phyloP scores from a whole-genome alignment of 345 rosid genomes.

The Microcos paniculata region DNA sequence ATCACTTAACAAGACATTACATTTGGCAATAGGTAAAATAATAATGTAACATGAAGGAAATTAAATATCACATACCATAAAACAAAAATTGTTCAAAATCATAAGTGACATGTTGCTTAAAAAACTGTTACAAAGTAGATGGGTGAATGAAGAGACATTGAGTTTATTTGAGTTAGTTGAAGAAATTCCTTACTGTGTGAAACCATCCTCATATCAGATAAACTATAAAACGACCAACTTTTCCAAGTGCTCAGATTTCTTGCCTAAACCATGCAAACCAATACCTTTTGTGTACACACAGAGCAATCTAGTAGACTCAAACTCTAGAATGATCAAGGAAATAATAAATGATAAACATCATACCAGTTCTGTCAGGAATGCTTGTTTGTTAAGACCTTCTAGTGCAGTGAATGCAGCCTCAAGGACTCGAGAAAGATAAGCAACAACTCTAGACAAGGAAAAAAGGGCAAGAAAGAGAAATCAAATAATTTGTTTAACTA shows the following conservation, averaged over 20 bases:
- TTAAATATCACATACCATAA: background rate
- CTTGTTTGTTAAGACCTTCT: constrained; percentile 98
- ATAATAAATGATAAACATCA: constrained; percentile 20
- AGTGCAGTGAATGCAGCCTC: constrained; percentile 93
- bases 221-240: background rate
- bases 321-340: constrained; percentile 7
- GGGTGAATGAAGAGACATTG: background rate
- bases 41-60: background rate
- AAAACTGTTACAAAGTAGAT: background rate
- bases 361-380: constrained; percentile 96
- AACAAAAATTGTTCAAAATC: background rate
- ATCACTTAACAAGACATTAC: background rate
- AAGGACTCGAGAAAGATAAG: constrained; percentile 94
- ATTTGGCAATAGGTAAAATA: background rate
- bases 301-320: background rate
- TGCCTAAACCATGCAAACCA: background rate
- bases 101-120: background rate
- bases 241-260: background rate
- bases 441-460: constrained; percentile 68
- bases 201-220: background rate
- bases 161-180: background rate
- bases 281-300: too few relatives aligned
- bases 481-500: background rate
- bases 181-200: background rate
- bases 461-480: constrained; percentile 11